Conservation (phyloP, 306 rosid species). For the Prunus mongolica region DNA sequence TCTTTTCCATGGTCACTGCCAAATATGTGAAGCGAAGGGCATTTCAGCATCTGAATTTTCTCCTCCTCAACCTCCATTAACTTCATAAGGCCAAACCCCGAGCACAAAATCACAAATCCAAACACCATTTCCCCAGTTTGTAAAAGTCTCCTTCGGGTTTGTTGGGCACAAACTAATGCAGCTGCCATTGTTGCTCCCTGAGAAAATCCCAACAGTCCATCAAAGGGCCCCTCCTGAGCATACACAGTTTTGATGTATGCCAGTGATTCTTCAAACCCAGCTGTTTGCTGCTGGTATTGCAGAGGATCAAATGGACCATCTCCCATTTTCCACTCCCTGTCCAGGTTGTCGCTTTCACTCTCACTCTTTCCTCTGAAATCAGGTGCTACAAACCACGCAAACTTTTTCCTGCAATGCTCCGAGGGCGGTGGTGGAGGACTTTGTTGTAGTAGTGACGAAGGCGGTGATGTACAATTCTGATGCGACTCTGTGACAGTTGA, state of each 20-base stretch:
- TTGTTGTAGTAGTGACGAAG: slow-evolving; percentile 27
- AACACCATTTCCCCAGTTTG: slow-evolving; percentile 38
- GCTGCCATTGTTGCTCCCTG: slow-evolving; percentile 91
- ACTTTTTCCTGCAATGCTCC: slow-evolving; percentile 63
- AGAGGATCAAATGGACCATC: slow-evolving; percentile 72
- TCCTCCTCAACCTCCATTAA: slow-evolving; percentile 28
- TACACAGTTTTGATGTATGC: slow-evolving; percentile 50
- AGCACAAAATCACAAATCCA: slow-evolving; percentile 70
- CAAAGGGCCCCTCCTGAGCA: slow-evolving; percentile 68
- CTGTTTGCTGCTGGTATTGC: slow-evolving; percentile 76
- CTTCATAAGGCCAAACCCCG: slow-evolving; percentile 56
- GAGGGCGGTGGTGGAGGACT: slow-evolving; percentile 59
- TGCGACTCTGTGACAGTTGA: background rate
- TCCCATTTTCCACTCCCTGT: slow-evolving; percentile 53
- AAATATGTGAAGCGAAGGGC: slow-evolving; percentile 80
- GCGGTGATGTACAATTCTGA: slow-evolving; percentile 21
- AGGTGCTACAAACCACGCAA: slow-evolving; percentile 74
- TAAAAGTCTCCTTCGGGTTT: slow-evolving; percentile 20
- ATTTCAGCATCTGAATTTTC: slow-evolving; percentile 28
- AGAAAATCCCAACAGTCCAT: slow-evolving; percentile 84
- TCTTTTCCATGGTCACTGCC: slow-evolving; percentile 71
- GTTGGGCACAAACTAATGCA: slow-evolving; percentile 53
- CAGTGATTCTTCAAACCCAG: slow-evolving; percentile 59
- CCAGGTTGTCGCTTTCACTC: background rate
- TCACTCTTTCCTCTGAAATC: slow-evolving; percentile 27